Evolutionary conservation across 2,329 filamentous ascomycete species (phyloP), one percentile per base, ranked within the genome.

Genomic region (Phyllosticta citriasiana): DNA sequence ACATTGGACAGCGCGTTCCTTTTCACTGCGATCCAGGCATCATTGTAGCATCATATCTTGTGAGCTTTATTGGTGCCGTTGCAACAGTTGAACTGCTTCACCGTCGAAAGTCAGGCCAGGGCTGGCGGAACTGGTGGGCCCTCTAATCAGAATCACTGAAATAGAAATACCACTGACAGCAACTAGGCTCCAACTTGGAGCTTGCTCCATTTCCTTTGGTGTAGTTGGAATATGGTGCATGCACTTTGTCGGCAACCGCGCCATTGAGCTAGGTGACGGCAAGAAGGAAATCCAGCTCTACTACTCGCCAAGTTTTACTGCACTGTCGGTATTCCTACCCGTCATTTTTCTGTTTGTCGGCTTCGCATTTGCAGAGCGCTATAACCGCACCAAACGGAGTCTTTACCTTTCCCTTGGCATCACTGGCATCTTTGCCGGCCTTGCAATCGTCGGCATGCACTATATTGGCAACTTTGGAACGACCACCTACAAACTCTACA

Each of bases 391-490:
- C 66, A 67, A 63, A 69, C 63, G 52, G 65, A 56, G 52, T 63
- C 62, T 66, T 63, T 69, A 67, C 63, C 62, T 66, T 5, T 68
- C 74, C 3, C 69, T 79, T 5, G 69, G 80, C 7, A 69, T 83
- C 4, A 87, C 88, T 8, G 89, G 90, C 6, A 69, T 84, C 1
- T 78, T 92, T 53, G 87, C 88, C 1, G 91, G 91, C 14, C 78
- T 85, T 4, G 86, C 89, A 24, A 86, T 94, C 57, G 90, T 88
- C 63, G 88, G 87, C 33, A 94, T 95, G 90, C 89, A 95, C 72
- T 95, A 94, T 68, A 78, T 93, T 19, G 89, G 89, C n/a, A 91
- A 95, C 70, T 83, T 88, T 33, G 90, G 89, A 35, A 91, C 93
- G 64, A 80, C 80, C 27, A 93, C 95, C 71, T 96, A 94, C 69